Evolutionary conservation across 176 grass and related monocot genomes (phyloP), one percentile per base, ranked within the genome.

Genomic region (Puccinellia tenuiflora): DNA sequence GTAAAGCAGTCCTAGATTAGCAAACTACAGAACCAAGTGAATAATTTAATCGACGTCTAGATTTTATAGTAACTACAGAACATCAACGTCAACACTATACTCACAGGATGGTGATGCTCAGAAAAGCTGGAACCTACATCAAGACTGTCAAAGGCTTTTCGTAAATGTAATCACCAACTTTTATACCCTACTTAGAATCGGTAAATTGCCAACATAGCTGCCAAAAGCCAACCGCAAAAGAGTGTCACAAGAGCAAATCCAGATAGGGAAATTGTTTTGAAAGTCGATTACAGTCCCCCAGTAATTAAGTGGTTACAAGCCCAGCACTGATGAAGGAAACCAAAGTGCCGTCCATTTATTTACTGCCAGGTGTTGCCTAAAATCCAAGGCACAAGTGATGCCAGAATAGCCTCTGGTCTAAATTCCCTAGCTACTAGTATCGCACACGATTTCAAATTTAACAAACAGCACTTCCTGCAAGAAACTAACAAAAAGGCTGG

Each of bases 381-480:
- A 81, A 63, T 34, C 28, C 38, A 43, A 43, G 28, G 62, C 79
- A 85, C 53, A 89, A 65, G 25, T 56, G 12, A 78, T 72, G 34
- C 79, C 73, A 90, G 45, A 86, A 82, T 73, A 62, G 16, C 70
- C 47, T 71, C 57, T 63, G 78, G 43, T 50, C 31, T 65, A 12
- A 5, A 6, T 63, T 72, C 53, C 47, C 54, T 77, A 66, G 26
- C 26, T 33, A 53, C n/a, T 78, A 60, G 29, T 51, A 84, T 84
- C 8, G 9, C 56, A 56, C 29, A 76, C n/a, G 52, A 38, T 37
- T 76, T 68, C 39, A 81, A 76, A 75, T 55, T 60, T 72, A 86
- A 78, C 26, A 84, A 84, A 59, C 64, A 73, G 54, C 88, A 86
- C 64, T 72, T 73, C 21, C 83, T 86, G 73, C 55, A 48, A 86